Conservation (phyloP, 768 basidiomycete species). For the Trichaptum fuscoviolaceum region DNA sequence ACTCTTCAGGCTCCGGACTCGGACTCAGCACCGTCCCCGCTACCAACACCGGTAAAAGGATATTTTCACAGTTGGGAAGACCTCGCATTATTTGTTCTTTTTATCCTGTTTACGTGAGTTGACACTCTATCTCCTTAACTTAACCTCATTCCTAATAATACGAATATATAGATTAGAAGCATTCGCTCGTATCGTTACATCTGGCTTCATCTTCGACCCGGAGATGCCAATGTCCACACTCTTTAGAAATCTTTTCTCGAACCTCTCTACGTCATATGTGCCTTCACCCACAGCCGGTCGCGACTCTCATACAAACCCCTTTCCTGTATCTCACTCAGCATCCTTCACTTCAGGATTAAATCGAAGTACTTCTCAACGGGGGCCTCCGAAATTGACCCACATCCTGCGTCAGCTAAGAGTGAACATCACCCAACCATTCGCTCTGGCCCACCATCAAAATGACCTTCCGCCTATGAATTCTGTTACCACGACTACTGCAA, state of each 20-base stretch:
- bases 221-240: slow-evolving; percentile 52
- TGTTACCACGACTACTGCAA: slow-evolving; percentile 8
- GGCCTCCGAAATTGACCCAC: background rate
- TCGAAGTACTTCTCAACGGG: slow-evolving; percentile 1
- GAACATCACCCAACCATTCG: slow-evolving; percentile 52
- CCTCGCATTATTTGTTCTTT: slow-evolving; percentile 75
- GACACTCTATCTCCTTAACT: slow-evolving; percentile 1
- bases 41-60: slow-evolving; percentile 37
- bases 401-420: slow-evolving; percentile 40
- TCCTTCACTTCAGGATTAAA: slow-evolving; percentile 6
- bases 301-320: slow-evolving; percentile 4
- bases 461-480: slow-evolving; percentile 13
- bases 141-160: slow-evolving; percentile 1
- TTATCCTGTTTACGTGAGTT: slow-evolving; percentile 80
- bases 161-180: slow-evolving; percentile 63
- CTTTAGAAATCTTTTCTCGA: slow-evolving; percentile 35
- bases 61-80: slow-evolving; percentile 93
- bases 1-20: slow-evolving; percentile 41
- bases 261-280: slow-evolving; percentile 1
- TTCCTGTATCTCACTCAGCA: background rate
- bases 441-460: slow-evolving; percentile 30
- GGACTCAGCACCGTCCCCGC: slow-evolving; percentile 32
- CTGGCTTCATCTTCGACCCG: slow-evolving; percentile 85
- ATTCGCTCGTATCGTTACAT: slow-evolving; percentile 82
- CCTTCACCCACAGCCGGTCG: slow-evolving; percentile 5